A percentile compares a stretch with the other conserved stretches of the same genome.
Evolutionary conservation across 1,284 basidiomycete genomes (phyloP).

Genomic region (Inonotus hispidus): DNA sequence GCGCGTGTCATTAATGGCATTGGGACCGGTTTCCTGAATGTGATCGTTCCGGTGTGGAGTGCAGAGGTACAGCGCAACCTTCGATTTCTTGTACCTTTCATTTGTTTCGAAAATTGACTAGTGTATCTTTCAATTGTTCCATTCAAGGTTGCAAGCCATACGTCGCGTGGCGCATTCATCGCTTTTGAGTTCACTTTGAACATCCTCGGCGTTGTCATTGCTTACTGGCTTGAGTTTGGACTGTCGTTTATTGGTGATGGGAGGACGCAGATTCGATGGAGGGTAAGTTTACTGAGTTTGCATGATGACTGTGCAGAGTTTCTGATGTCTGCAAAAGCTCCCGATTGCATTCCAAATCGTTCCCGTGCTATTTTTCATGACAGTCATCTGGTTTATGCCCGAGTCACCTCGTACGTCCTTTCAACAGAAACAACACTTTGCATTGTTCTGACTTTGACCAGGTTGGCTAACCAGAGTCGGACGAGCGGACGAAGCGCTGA

Average conservation of each 20-base stretch:
- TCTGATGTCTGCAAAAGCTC: conserved; percentile 29
- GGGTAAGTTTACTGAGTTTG: conserved; percentile 26
- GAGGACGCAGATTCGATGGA: conserved; percentile 36
- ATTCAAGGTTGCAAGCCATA: conserved; percentile 37
- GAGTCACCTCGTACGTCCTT: conserved; percentile 42
- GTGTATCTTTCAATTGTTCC: background rate
- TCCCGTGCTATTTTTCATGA: conserved; percentile 38
- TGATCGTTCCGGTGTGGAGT: conserved; percentile 49
- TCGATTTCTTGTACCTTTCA: background rate
- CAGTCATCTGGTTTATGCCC: conserved; percentile 33
- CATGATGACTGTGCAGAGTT: background rate
- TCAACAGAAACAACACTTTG: background rate
- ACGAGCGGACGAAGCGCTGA: conserved; percentile 39
- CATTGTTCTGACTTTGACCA: background rate
- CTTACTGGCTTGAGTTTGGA: conserved; percentile 49
- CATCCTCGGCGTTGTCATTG: conserved; percentile 49
- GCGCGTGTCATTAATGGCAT: conserved; percentile 48
- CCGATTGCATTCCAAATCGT: conserved; percentile 46
- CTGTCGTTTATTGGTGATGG: conserved; percentile 45
- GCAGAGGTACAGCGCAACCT: conserved; percentile 28
- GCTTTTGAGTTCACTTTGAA: conserved; percentile 36
- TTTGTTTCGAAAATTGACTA: background rate
- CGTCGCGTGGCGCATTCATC: conserved; percentile 37
- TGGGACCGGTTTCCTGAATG: conserved; percentile 47
- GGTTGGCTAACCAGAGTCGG: conserved; percentile 49